Percentiles rank a stretch among this genome's conserved stretches.
Conservation (phyloP, 345 rosid species). For the Geranium brycei region DNA sequence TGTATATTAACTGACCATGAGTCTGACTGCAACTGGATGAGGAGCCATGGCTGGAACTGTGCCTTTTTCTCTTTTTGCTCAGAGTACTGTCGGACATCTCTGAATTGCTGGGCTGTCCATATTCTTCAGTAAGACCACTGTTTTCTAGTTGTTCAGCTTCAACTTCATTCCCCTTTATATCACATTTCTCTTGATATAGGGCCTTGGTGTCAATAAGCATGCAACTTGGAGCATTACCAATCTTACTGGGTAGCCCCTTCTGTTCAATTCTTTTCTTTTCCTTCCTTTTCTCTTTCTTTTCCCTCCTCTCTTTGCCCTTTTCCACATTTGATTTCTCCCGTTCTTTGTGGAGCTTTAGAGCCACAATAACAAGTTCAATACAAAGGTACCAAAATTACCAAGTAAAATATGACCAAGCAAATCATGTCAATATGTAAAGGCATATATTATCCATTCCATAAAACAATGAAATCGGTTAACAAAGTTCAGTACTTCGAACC, state of each 20-base stretch:
- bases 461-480: no score
- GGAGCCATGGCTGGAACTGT: slow-evolving; percentile 6
- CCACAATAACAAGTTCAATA: slow-evolving; percentile 36
- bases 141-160: slow-evolving; percentile 33
- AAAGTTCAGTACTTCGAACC: no score
- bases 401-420: neutral
- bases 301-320: slow-evolving; percentile 18
- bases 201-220: neutral
- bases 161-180: slow-evolving; percentile 3
- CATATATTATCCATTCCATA: no score
- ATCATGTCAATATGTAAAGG: no score
- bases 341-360: slow-evolving; percentile 35
- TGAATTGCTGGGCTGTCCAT: slow-evolving; percentile 25
- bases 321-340: slow-evolving; percentile 24
- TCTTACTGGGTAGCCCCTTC: slow-evolving; percentile 1
- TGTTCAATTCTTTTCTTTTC: slow-evolving; percentile 1
- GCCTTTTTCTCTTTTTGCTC: slow-evolving; percentile 29
- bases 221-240: slow-evolving; percentile 8
- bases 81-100: slow-evolving; percentile 30
- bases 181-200: neutral
- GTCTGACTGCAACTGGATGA: slow-evolving; percentile 8
- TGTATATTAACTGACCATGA: slow-evolving; percentile 17
- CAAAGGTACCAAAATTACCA: slow-evolving; percentile 13
- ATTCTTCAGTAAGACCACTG: slow-evolving; percentile 57
- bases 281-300: slow-evolving; percentile 24